phyloP scores from a whole-genome alignment of 2,329 filamentous ascomycete genomes.

The Geosmithia morbida region DNA sequence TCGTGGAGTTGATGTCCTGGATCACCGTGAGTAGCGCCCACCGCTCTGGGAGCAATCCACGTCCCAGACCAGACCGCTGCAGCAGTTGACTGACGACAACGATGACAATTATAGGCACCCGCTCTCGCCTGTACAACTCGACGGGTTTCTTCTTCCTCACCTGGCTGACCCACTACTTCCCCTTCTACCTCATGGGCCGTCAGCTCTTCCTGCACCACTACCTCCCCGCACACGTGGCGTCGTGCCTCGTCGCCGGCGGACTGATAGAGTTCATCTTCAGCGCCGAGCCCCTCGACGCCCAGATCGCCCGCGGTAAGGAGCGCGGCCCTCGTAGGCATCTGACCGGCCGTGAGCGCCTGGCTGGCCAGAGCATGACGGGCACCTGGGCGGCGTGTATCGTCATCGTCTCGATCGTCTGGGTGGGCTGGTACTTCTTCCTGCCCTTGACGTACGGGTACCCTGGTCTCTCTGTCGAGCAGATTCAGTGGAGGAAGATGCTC shows the following conservation, averaged over 20 bases:
- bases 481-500: slow-evolving; percentile 83
- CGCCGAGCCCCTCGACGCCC: slow-evolving; percentile 57
- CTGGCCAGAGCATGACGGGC: slow-evolving; percentile 59
- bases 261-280: slow-evolving; percentile 95
- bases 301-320: slow-evolving; percentile 21
- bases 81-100: slow-evolving; percentile 9
- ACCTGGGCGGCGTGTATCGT: slow-evolving; percentile 67
- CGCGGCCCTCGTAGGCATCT: slow-evolving; percentile 43
- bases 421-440: slow-evolving; percentile 84
- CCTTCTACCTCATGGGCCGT: slow-evolving; percentile 95
- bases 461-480: slow-evolving; percentile 64
- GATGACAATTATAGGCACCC: slow-evolving; percentile 46
- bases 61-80: slow-evolving; percentile 7
- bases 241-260: slow-evolving; percentile 76
- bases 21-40: slow-evolving; percentile 58
- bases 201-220: slow-evolving; percentile 98
- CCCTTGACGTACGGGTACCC: slow-evolving; percentile 93
- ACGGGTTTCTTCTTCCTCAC: slow-evolving; percentile 98
- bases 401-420: slow-evolving; percentile 53
- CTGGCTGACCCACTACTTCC: slow-evolving; percentile 94
- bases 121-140: slow-evolving; percentile 91
- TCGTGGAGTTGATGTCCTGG: slow-evolving; percentile 83
- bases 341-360: slow-evolving; percentile 70
- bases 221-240: slow-evolving; percentile 85
- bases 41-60: neutral